phyloP scores from a whole-genome alignment of 2,329 filamentous ascomycete genomes.

The Daldinia eschscholtzii region DNA sequence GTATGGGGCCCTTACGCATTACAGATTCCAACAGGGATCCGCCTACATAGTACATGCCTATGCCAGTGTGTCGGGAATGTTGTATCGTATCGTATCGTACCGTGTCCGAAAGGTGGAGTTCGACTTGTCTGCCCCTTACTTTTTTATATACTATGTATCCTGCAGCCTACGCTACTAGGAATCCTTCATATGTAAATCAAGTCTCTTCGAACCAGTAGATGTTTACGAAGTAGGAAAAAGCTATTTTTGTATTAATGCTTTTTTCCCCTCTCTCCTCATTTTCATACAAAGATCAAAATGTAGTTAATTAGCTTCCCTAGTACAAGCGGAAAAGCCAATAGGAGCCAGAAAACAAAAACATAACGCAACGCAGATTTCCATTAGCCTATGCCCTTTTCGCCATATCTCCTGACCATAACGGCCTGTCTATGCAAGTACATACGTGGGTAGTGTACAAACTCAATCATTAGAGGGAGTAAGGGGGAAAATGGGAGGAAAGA shows the following conservation, averaged over 20 bases:
- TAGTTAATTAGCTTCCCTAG: background rate
- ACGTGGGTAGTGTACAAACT: constrained; percentile 30
- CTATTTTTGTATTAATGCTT: constrained; percentile 4
- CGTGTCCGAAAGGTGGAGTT: background rate
- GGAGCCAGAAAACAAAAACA: background rate
- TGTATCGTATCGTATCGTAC: background rate
- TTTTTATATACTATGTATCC: background rate
- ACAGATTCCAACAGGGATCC: constrained; percentile 31
- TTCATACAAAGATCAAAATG: background rate
- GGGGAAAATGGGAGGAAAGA: background rate
- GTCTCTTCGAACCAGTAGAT: background rate
- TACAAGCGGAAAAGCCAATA: constrained; percentile 1
- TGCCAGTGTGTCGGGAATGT: constrained; percentile 38
- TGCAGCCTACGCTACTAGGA: background rate
- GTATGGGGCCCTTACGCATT: constrained; percentile 11
- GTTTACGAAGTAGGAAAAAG: background rate
- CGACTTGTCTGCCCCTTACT: background rate
- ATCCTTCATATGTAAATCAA: background rate
- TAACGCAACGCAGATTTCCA: constrained; percentile 11
- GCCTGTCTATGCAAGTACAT: constrained; percentile 26
- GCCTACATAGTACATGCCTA: constrained; percentile 12
- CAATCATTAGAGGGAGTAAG: background rate
- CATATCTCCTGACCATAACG: background rate
- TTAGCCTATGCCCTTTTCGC: constrained; percentile 23
- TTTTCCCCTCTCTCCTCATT: background rate